phyloP scores from a whole-genome alignment of 352 stramenopile species.

The Thalassiosira ordinaria region DNA sequence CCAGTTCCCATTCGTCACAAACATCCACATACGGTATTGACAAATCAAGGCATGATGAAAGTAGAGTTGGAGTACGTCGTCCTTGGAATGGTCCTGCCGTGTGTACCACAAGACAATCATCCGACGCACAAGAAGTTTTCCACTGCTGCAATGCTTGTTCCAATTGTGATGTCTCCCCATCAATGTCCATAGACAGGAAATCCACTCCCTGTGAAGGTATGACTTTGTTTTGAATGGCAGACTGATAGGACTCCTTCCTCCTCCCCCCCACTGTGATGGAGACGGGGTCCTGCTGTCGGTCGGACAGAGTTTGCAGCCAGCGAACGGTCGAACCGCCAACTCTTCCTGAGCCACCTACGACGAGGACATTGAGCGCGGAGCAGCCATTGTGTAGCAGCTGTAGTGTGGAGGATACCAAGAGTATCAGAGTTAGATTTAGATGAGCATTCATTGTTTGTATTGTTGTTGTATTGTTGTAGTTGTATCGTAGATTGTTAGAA shows the following conservation, averaged over 20 bases:
- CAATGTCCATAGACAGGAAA: conserved; percentile 57
- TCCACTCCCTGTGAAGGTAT: conserved; percentile 34
- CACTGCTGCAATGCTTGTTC: conserved; percentile 27
- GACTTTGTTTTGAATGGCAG: conserved; percentile 37
- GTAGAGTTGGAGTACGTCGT: conserved; percentile 25
- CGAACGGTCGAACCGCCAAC: conserved; percentile 59
- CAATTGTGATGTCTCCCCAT: conserved; percentile 35
- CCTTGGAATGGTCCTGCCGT: conserved; percentile 68
- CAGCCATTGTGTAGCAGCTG: background rate
- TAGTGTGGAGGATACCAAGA: too few species aligned
- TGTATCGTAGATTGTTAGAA: too few species aligned
- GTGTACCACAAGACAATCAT: conserved; percentile 50
- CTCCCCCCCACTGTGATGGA: conserved; percentile 51
- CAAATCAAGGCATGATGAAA: conserved; percentile 49
- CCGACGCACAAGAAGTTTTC: conserved; percentile 35
- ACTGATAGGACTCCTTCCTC: conserved; percentile 43
- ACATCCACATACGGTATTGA: conserved; percentile 65
- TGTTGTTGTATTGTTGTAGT: too few species aligned
- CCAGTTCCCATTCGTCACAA: conserved; percentile 65
- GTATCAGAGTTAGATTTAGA: too few species aligned
- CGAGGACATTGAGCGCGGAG: conserved; percentile 48
- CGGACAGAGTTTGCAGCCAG: conserved; percentile 44
- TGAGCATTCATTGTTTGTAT: too few species aligned
- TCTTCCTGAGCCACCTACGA: conserved; percentile 59
- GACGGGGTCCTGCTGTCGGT: conserved; percentile 10